Evolutionary conservation across 202 grass and related monocot species (phyloP), one percentile per base, ranked within the genome.

Genomic region (Thinopyrum obtusiflorum): DNA sequence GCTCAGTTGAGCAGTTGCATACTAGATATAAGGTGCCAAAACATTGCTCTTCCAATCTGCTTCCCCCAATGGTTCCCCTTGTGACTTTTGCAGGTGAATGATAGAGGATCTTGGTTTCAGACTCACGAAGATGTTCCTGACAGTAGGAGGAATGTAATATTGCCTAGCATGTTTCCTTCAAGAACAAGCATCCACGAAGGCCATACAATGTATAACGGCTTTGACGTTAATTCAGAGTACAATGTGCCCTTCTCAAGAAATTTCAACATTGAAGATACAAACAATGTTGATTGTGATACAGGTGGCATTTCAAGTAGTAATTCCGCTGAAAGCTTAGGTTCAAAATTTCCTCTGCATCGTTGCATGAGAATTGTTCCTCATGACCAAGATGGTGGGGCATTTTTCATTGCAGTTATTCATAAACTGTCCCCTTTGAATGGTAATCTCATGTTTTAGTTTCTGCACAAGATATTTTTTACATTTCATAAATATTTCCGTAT

Each of bases 311-410:
- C 81, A 24, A 68, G 46, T 23, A 60, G 42, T 69, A 67, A 59
- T 76, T 55, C 83, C 9, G n/a, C 27, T 75, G 27, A 82, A 73
- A 64, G 55, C 26, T 66, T 82, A 27, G 80, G 88, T 76, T 94
- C 91, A 80, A 79, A 69, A 47, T 93, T 91, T 85, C 93, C 91
- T 24, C 87, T 98, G 15, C 68, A 85, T 67, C 83, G 68, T 29
- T 94, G 96, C 88, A 92, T 98, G 90, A 98, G 96, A 84, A 94
- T 98, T 76, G 69, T 98, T 88, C 96, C 96, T 65, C 91, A 96
- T 78, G 96, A 98, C 67, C 93, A 98, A 77, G 93, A 98, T 40
- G 94, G 86, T 0, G 93, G 96, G 35, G 96, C 96, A 36, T 98
- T 98, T 89, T 98, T 98, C 65, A 96, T 98, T 66, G 88, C 96